Percentiles rank a stretch among this genome's conserved stretches.
Evolutionary conservation across 1,284 basidiomycete species (phyloP).

Genomic region (Schizophyllum amplum): DNA sequence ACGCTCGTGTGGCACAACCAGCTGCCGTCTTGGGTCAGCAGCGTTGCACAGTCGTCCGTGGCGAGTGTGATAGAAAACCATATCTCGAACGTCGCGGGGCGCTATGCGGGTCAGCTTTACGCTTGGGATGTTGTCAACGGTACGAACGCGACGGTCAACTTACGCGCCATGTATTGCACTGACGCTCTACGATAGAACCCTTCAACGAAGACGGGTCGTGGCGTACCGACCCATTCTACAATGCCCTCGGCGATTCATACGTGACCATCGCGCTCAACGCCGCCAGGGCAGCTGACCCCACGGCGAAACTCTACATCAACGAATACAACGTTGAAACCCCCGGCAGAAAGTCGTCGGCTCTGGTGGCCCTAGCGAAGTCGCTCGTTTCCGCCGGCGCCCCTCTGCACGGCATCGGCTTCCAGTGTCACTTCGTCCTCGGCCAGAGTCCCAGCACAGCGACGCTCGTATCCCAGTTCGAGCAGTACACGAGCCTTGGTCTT

Average conservation of each 20-base stretch:
- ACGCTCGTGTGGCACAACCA: slow-evolving; percentile 8
- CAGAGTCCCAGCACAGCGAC: slow-evolving; percentile 26
- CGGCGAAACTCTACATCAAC: no score
- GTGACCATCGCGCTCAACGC: slow-evolving; percentile 15
- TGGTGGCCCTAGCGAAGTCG: slow-evolving; percentile 34
- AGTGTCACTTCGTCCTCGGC: slow-evolving; percentile 45
- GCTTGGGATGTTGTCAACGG: slow-evolving; percentile 10
- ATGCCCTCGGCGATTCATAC: slow-evolving; percentile 16
- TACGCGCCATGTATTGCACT: neutral
- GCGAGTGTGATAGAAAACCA: slow-evolving; percentile 7
- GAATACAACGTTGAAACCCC: slow-evolving; percentile 25
- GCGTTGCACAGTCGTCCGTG: slow-evolving; percentile 1
- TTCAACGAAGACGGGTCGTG: slow-evolving; percentile 17
- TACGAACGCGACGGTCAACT: neutral
- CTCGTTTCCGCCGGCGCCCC: no score
- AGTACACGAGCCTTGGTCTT: slow-evolving; percentile 40
- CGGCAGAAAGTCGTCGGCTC: slow-evolving; percentile 34
- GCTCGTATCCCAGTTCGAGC: slow-evolving; percentile 32
- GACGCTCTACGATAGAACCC: slow-evolving; percentile 6
- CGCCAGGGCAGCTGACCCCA: slow-evolving; percentile 18
- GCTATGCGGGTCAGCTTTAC: slow-evolving; percentile 5
- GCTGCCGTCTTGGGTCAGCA: slow-evolving; percentile 8
- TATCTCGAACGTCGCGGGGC: slow-evolving; percentile 5
- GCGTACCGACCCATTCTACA: slow-evolving; percentile 14
- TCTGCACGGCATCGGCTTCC: slow-evolving; percentile 42